Evolutionary conservation across 208 protist species (phyloP).

Genomic region (Jaenimonas drosophilae): DNA sequence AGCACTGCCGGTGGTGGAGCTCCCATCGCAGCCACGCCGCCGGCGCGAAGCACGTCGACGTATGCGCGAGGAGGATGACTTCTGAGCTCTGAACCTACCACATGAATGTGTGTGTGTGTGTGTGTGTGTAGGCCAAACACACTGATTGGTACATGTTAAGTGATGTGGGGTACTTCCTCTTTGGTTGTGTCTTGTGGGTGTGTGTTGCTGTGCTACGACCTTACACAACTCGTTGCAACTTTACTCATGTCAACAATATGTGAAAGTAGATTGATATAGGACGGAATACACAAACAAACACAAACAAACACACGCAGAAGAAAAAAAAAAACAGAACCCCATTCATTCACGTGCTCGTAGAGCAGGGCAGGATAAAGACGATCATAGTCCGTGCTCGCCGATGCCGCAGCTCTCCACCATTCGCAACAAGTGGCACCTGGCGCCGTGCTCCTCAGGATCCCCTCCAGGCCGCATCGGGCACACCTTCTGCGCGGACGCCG

Average conservation of each 20-base stretch:
- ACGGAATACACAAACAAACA: background rate
- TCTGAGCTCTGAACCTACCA: too few species aligned
- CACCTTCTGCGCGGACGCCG: constrained; percentile 62
- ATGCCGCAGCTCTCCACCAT: constrained; percentile 15
- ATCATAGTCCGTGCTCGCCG: too few species aligned
- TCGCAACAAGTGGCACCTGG: constrained; percentile 22
- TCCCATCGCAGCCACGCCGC: constrained; percentile 15
- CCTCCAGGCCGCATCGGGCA: constrained; percentile 81
- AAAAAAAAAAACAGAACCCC: constrained; percentile 4
- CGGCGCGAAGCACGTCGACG: constrained; percentile 46
- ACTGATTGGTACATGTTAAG: too few species aligned
- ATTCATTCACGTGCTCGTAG: too few species aligned
- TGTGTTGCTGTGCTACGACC: too few species aligned
- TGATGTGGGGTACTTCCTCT: too few species aligned
- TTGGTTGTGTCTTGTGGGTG: too few species aligned
- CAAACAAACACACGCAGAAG: background rate
- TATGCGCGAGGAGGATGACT: constrained; percentile 44
- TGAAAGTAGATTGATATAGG: background rate
- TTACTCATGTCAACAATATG: too few species aligned
- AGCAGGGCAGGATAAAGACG: too few species aligned
- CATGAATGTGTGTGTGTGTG: too few species aligned
- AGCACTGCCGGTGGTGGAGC: constrained; percentile 32
- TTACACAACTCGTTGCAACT: too few species aligned
- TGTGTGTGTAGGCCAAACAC: too few species aligned
- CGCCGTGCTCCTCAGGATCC: constrained; percentile 23